A percentile compares a stretch with the other conserved stretches of the same genome.
Evolutionary conservation across 2,329 filamentous ascomycete genomes (phyloP).

Genomic region (Aspergillus chevalieri): DNA sequence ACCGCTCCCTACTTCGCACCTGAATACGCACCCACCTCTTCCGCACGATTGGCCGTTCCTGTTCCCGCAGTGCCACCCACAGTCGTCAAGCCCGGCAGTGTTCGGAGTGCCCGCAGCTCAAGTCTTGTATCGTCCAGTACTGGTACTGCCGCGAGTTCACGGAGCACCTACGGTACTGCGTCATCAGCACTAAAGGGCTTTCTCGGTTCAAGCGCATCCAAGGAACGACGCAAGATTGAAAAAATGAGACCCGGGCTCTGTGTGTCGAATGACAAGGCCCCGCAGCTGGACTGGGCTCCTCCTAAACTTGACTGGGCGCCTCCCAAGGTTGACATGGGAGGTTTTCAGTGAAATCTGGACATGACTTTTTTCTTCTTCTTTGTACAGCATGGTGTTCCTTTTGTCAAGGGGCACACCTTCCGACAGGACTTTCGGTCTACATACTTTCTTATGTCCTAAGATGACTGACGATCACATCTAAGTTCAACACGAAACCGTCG

Average conservation of each 20-base stretch:
- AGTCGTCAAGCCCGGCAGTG: slow-evolving; percentile 25
- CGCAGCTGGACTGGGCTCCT: slow-evolving; percentile 32
- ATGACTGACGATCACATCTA: background rate
- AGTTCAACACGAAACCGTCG: no score
- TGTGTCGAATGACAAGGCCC: slow-evolving; percentile 26
- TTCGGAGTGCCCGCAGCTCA: slow-evolving; percentile 33
- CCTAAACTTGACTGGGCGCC: slow-evolving; percentile 27
- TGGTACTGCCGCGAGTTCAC: slow-evolving; percentile 24
- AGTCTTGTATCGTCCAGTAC: slow-evolving; percentile 31
- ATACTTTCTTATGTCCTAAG: slow-evolving; percentile 5
- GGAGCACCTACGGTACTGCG: slow-evolving; percentile 29
- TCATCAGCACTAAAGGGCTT: slow-evolving; percentile 33
- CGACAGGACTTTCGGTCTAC: slow-evolving; percentile 6
- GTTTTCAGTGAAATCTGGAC: no score
- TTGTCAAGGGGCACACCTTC: background rate
- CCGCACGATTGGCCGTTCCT: slow-evolving; percentile 24
- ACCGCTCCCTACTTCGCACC: slow-evolving; percentile 19
- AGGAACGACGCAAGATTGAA: slow-evolving; percentile 24
- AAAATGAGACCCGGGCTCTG: slow-evolving; percentile 22
- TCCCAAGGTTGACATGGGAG: no score
- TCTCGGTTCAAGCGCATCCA: slow-evolving; percentile 23
- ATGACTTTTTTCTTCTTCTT: no score
- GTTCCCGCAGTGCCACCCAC: slow-evolving; percentile 25
- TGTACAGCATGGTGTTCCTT: background rate
- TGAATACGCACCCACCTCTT: slow-evolving; percentile 17